A percentile compares a stretch with the other conserved stretches of the same genome.
phyloP scores from a whole-genome alignment of 441 rosid genomes.

The Daphne laureola region DNA sequence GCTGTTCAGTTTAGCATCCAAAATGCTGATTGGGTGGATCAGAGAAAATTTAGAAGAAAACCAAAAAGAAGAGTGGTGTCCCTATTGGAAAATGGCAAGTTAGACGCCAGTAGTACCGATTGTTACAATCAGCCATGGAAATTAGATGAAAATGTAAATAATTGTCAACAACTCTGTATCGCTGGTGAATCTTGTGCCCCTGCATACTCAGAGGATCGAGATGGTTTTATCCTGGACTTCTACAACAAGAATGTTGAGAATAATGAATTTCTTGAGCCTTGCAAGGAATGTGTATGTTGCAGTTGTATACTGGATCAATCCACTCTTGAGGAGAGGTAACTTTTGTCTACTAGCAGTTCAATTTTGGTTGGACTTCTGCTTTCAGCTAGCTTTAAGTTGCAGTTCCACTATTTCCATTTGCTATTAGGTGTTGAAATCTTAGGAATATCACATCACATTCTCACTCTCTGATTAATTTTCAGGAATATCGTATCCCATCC shows the following conservation, averaged over 20 bases:
- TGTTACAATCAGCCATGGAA: conserved; percentile 21
- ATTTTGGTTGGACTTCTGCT: neutral
- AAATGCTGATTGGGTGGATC: conserved; percentile 29
- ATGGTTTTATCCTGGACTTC: conserved; percentile 50
- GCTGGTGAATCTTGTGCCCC: conserved; percentile 23
- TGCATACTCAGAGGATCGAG: conserved; percentile 23
- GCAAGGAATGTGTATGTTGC: conserved; percentile 51
- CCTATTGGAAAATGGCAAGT: conserved; percentile 27
- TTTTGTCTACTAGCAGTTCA: conserved; percentile 8
- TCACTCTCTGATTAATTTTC: too few species aligned
- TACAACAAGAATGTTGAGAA: conserved; percentile 52
- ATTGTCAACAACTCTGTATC: conserved; percentile 17
- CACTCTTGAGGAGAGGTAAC: conserved; percentile 56
- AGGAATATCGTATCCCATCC: too few species aligned
- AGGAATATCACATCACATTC: too few species aligned
- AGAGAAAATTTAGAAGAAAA: conserved; percentile 43
- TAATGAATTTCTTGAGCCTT: conserved; percentile 48
- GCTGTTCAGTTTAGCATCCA: conserved; percentile 30
- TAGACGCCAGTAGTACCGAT: conserved; percentile 16
- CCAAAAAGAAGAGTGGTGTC: conserved; percentile 52
- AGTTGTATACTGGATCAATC: conserved; percentile 58
- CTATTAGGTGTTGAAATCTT: too few species aligned
- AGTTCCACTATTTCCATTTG: too few species aligned
- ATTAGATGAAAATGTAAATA: conserved; percentile 5
- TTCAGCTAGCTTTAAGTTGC: too few species aligned